phyloP scores from a whole-genome alignment of 208 protist species.

The Entamoeba invadens region DNA sequence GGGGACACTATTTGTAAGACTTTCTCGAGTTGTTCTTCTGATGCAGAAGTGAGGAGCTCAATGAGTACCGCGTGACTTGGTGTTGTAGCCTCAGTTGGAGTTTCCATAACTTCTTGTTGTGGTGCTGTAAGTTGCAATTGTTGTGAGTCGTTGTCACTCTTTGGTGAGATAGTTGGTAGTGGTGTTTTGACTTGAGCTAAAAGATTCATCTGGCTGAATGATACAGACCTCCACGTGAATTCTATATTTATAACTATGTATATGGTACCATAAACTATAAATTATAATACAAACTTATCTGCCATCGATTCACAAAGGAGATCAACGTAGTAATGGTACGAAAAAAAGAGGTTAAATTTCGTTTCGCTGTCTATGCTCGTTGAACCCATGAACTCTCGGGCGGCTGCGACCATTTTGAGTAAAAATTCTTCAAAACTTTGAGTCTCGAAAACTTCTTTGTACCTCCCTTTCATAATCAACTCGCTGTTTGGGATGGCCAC shows the following conservation, averaged over 20 bases:
- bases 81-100: neutral
- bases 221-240: neutral
- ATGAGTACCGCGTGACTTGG: neutral
- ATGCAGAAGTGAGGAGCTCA: neutral
- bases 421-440: conserved; percentile 2
- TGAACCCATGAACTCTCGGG: neutral
- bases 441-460: neutral
- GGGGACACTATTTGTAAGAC: neutral
- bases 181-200: neutral
- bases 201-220: neutral
- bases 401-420: neutral
- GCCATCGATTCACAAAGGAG: neutral
- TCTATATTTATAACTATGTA: neutral
- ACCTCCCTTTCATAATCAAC: neutral
- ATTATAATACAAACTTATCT: neutral
- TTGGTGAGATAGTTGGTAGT: neutral
- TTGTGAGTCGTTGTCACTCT: neutral
- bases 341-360: neutral
- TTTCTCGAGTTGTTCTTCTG: neutral
- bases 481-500: neutral
- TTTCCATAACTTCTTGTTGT: neutral
- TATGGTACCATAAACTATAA: neutral
- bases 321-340: neutral
- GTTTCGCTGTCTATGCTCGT: neutral
- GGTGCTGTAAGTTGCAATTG: neutral